Evolutionary conservation across 2,329 filamentous ascomycete species (phyloP), one percentile per base, ranked within the genome.

Genomic region (Stagonosporopsis tanaceti): DNA sequence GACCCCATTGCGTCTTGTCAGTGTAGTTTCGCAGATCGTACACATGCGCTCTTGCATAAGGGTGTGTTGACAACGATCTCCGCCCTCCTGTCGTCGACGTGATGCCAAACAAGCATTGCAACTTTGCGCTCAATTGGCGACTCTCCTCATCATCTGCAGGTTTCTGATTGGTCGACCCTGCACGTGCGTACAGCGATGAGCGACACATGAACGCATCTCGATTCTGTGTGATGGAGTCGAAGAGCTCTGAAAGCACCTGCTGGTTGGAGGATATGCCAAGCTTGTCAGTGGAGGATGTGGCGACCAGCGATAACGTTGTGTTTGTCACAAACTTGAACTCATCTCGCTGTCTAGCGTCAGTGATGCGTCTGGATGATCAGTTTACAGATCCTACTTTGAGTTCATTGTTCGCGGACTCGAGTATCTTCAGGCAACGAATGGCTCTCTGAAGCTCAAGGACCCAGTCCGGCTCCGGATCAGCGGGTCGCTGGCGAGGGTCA

Each of bases 21-120:
- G 84, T 89, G 73, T 92, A 91, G 62, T 88, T 82, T 1, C 90
- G 81, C 45, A 93, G 76, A 69, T 93, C 90, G 63, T 93, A 94
- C 3, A 93, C 89, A 60, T 85, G 85, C 42, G 86, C 85, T 51
- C 86, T 83, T 1, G 91, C 90, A 62, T 82, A 88, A 1, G 86
- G 84, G 69, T 86, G 87, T 28, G 76, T 78, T 35, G 65, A 68
- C 6, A 72, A 63, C n/a, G 71, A 69, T 9, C 73, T 66, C 48
- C 64, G 62, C 17, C 67, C 71, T 20, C 62, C 60, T 0, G 65
- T 59, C 2, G 80, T 77, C 5, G 87, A 77, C 0, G 87, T 84
- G n/a, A 84, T 82, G 17, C 90, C 90, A 61, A 86, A 89, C 27
- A 91, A 78, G 61, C 85, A 86, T 71, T 92, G 89, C 24, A 93